A percentile compares a stretch with the other conserved stretches of the same genome.
These are phyloP conservation scores for Apiospora aurea DNA, from an alignment of 2,329 filamentous ascomycete species.

Conservation along the genomic window DNA sequence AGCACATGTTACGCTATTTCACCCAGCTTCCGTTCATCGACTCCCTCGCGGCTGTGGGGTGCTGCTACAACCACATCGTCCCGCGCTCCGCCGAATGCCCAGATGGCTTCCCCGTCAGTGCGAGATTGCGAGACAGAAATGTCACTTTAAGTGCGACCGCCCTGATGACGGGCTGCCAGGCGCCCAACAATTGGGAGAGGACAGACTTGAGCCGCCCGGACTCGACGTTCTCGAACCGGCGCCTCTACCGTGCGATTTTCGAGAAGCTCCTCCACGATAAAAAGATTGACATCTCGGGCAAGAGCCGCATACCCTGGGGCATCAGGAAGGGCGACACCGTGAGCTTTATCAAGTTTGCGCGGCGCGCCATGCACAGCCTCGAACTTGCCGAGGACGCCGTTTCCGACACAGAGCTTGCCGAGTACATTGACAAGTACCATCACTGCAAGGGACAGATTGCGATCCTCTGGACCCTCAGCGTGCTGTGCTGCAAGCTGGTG, in stretches of 20 bases:
- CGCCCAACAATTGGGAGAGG: conserved; percentile 43
- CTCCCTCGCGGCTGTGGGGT: conserved; percentile 39
- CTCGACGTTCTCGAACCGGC: conserved; percentile 37
- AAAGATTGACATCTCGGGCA: conserved; percentile 27
- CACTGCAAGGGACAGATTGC: conserved; percentile 37
- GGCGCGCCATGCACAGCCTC: conserved; percentile 37
- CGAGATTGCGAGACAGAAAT: conserved; percentile 33
- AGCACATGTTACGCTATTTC: conserved; percentile 44
- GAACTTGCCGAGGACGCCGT: conserved; percentile 31
- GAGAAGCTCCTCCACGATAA: conserved; percentile 41
- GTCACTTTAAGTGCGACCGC: conserved; percentile 41
- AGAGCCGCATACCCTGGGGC: conserved; percentile 39
- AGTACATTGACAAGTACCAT: conserved; percentile 39
- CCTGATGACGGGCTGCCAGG: conserved; percentile 44
- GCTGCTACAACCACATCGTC: conserved; percentile 45
- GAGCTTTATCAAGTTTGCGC: conserved; percentile 37
- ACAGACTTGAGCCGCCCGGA: conserved; percentile 29
- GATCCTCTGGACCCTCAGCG: conserved; percentile 43
- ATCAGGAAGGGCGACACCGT: conserved; percentile 40
- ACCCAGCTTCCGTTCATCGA: conserved; percentile 32
- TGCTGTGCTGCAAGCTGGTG: conserved; percentile 43
- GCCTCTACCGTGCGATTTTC: conserved; percentile 38
- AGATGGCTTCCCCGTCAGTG: conserved; percentile 48
- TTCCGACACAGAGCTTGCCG: conserved; percentile 32
- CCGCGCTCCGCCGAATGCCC: conserved; percentile 46